Evolutionary conservation across 1,284 basidiomycete species (phyloP).

Genomic region (Heterobasidion parviporum): DNA sequence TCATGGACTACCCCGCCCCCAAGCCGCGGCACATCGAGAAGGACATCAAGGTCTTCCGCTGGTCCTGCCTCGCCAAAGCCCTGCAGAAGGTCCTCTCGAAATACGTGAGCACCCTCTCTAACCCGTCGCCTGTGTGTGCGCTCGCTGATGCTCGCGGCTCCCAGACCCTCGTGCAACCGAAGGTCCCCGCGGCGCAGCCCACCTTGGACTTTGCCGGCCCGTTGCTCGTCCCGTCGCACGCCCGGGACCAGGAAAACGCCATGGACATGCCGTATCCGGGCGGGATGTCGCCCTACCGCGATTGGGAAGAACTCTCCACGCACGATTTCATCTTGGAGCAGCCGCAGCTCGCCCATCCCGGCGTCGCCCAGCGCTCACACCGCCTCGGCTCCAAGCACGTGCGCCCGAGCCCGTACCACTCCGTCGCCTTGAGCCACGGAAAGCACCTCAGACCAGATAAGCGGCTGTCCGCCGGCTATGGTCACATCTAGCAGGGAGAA

Average conservation of each 20-base stretch:
- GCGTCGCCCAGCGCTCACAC: background rate
- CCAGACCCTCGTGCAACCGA: too few species aligned
- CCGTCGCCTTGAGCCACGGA: background rate
- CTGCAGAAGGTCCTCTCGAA: conserved; percentile 91
- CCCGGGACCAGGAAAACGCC: too few species aligned
- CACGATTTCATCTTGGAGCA: background rate
- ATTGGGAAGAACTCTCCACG: background rate
- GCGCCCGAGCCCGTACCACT: background rate
- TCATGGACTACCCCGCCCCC: conserved; percentile 93
- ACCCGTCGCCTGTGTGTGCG: background rate
- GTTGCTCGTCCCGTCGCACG: too few species aligned
- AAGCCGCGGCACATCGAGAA: conserved; percentile 97
- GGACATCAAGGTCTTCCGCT: conserved; percentile 96
- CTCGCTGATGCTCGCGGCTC: background rate
- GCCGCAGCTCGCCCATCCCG: background rate
- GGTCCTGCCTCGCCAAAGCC: conserved; percentile 74
- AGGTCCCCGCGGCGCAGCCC: too few species aligned
- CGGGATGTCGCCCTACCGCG: too few species aligned
- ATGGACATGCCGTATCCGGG: too few species aligned
- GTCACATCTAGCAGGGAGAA: too few species aligned
- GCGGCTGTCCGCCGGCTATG: too few species aligned
- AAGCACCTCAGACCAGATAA: background rate
- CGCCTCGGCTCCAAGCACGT: background rate
- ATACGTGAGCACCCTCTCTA: conserved; percentile 61
- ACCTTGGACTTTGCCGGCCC: too few species aligned